Evolutionary conservation across 139 green algal species (phyloP).

Genomic region (Chlamydomonas sphaeroides): DNA sequence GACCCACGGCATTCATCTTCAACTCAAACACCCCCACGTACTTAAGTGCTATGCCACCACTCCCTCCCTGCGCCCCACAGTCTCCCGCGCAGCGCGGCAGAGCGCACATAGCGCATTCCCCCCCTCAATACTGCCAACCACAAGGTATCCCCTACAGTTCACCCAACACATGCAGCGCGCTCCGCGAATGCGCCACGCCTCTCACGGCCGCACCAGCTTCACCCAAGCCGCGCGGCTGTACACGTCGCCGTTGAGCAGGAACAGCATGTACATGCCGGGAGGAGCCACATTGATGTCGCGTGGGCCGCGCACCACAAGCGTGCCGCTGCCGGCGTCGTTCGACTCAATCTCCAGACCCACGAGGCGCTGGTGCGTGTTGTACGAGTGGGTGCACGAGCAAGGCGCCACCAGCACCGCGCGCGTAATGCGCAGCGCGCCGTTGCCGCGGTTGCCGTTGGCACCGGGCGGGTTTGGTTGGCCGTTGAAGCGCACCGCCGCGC

Average conservation of each 20-base stretch:
- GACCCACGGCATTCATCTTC: too few species aligned
- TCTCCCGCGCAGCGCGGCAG: too few species aligned
- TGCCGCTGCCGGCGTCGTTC: background rate
- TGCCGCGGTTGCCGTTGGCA: slow-evolving; percentile 11
- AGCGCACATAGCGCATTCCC: too few species aligned
- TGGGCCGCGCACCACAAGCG: slow-evolving; percentile 28
- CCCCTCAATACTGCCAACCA: too few species aligned
- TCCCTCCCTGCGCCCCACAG: too few species aligned
- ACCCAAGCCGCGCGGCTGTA: slow-evolving; percentile 24
- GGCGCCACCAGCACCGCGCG: slow-evolving; percentile 52
- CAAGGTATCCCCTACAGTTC: too few species aligned
- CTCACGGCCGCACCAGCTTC: slow-evolving; percentile 10
- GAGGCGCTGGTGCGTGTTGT: slow-evolving; percentile 58
- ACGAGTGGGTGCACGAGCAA: slow-evolving; percentile 46
- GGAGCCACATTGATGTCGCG: slow-evolving; percentile 42
- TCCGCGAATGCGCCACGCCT: too few species aligned
- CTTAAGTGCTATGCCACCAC: too few species aligned
- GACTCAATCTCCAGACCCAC: slow-evolving; percentile 24
- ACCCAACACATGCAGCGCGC: too few species aligned
- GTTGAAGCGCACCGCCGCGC: background rate
- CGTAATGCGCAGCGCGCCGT: background rate
- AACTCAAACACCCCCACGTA: too few species aligned
- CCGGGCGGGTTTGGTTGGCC: background rate
- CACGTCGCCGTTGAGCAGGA: slow-evolving; percentile 39
- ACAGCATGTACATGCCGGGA: slow-evolving; percentile 54